Conservation (phyloP, 768 basidiomycete genomes). For the Dendrothele bispora region DNA sequence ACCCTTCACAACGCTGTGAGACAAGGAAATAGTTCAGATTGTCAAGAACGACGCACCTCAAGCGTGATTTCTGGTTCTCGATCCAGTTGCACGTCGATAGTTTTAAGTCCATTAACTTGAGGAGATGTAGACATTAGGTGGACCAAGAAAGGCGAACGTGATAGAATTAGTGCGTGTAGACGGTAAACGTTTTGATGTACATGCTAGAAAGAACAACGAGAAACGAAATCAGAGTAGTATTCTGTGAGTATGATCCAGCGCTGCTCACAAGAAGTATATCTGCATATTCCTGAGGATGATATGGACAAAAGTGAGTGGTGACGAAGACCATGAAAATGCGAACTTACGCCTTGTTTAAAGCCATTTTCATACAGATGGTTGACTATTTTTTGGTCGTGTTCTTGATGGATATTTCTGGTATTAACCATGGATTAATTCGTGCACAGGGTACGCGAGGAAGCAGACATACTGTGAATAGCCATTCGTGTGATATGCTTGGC, state of each 20-base stretch:
- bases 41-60: constrained; percentile 55
- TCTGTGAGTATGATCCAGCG: no score
- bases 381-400: constrained; percentile 77
- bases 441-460: no score
- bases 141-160: constrained; percentile 84
- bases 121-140: constrained; percentile 86
- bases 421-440: no score
- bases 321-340: neutral
- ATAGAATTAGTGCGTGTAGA: constrained; percentile 83
- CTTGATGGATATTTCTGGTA: constrained; percentile 57
- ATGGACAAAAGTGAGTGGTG: neutral
- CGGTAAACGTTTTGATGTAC: constrained; percentile 74
- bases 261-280: constrained; percentile 73
- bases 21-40: neutral
- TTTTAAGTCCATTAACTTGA: constrained; percentile 60
- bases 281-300: constrained; percentile 73
- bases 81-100: constrained; percentile 74
- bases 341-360: constrained; percentile 77
- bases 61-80: constrained; percentile 81
- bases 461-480: constrained; percentile 3
- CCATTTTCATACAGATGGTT: constrained; percentile 78
- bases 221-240: constrained; percentile 10
- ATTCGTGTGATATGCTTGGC: constrained; percentile 2
- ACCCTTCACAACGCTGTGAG: constrained; percentile 44
- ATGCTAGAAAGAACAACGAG: constrained; percentile 44